phyloP scores from a whole-genome alignment of 208 protist genomes.

The Wallacemonas collosoma region DNA sequence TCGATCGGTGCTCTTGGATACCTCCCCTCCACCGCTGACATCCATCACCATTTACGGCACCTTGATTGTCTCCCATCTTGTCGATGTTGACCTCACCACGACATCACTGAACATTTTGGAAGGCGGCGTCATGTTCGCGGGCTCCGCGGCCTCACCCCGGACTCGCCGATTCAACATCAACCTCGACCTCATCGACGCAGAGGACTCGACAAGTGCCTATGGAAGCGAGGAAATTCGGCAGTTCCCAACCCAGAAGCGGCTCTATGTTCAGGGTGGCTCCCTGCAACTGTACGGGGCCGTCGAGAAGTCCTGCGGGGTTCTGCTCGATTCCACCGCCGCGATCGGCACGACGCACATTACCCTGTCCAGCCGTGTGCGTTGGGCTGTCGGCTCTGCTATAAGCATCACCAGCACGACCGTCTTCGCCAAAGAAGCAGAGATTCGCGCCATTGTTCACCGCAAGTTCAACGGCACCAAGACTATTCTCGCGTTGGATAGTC shows the following conservation, averaged over 20 bases:
- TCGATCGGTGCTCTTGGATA: conserved; percentile 44
- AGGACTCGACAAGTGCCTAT: conserved; percentile 19
- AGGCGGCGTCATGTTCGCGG: conserved; percentile 33
- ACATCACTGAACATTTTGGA: conserved; percentile 26
- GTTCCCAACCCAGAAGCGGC: conserved; percentile 25
- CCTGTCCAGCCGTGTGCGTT: conserved; percentile 41
- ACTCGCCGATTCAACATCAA: conserved; percentile 33
- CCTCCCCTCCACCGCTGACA: conserved; percentile 30
- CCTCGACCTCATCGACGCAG: conserved; percentile 23
- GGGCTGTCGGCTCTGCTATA: conserved; percentile 48
- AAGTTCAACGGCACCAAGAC: conserved; percentile 22
- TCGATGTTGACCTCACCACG: conserved; percentile 33
- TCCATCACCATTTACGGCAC: conserved; percentile 36
- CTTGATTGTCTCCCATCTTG: conserved; percentile 38
- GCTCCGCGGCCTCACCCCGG: conserved; percentile 28
- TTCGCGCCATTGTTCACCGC: conserved; percentile 27
- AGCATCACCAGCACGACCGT: conserved; percentile 39
- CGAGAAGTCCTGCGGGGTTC: background rate
- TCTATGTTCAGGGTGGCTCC: conserved; percentile 37
- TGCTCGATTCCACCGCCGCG: conserved; percentile 21
- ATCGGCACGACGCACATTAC: conserved; percentile 26
- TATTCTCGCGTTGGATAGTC: conserved; percentile 30
- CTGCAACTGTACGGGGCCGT: conserved; percentile 38
- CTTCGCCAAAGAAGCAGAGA: conserved; percentile 38
- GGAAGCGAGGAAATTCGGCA: conserved; percentile 18